A percentile compares a stretch with the other conserved stretches of the same genome.
phyloP scores from a whole-genome alignment of 2,329 filamentous ascomycete genomes.

The Plenodomus tracheiphilus region DNA sequence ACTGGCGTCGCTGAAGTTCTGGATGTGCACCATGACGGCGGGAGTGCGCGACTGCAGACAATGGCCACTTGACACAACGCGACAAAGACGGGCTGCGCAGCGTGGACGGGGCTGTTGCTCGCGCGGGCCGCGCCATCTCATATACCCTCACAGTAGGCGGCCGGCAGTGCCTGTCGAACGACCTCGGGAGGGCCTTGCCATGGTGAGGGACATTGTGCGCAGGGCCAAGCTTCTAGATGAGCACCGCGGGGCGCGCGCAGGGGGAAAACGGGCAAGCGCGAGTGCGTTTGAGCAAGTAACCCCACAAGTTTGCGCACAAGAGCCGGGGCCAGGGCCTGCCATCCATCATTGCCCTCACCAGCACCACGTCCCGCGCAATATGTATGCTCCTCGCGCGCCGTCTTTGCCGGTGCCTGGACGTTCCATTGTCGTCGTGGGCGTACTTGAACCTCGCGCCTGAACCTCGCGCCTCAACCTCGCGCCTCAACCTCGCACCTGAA shows the following conservation, averaged over 20 bases:
- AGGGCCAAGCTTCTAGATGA: conserved; percentile 22
- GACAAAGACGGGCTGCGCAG: conserved; percentile 10
- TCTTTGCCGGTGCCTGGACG: neutral
- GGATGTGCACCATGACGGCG: conserved; percentile 42
- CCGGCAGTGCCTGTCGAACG: too few relatives aligned
- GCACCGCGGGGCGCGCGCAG: conserved; percentile 3
- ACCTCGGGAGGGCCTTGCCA: conserved; percentile 12
- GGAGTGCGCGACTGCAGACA: neutral
- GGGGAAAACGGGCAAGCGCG: conserved; percentile 15
- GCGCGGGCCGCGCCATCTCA: conserved; percentile 3
- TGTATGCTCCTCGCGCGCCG: neutral
- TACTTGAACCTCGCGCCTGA: neutral
- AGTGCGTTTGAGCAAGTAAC: conserved; percentile 38
- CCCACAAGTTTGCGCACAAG: conserved; percentile 23
- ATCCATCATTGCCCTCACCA: too few relatives aligned
- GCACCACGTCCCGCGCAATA: too few relatives aligned
- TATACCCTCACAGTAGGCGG: conserved; percentile 18
- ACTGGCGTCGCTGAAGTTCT: conserved; percentile 48
- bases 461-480: too few relatives aligned
- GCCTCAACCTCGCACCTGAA: too few relatives aligned
- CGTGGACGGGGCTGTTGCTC: conserved; percentile 1
- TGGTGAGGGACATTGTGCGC: conserved; percentile 10
- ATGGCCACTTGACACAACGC: conserved; percentile 10
- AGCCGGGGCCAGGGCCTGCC: too few relatives aligned
- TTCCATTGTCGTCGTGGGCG: neutral